A percentile compares a stretch with the other conserved stretches of the same genome.
Evolutionary conservation across 1,284 basidiomycete species (phyloP).

Genomic region (Erythrobasidium hasegawianum): DNA sequence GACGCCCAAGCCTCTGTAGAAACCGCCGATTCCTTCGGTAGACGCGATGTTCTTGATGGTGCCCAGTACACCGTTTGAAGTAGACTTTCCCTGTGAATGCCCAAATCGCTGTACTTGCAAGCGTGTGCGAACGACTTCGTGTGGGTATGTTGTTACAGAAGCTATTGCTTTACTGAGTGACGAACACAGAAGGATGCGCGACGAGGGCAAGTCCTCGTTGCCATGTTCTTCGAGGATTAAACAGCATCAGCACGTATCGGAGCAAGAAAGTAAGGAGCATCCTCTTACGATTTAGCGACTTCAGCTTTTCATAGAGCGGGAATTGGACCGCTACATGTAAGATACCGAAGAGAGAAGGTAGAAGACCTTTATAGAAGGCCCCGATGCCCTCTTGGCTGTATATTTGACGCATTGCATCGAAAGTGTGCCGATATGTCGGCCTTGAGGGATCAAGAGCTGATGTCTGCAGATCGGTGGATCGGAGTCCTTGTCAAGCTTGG

Average conservation of each 20-base stretch:
- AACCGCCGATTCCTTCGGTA: constrained; percentile 77
- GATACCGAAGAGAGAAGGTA: constrained; percentile 84
- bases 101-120: constrained; percentile 70
- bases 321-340: constrained; percentile 91
- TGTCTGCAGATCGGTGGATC: constrained; percentile 18
- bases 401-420: constrained; percentile 79
- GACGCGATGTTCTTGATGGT: constrained; percentile 67
- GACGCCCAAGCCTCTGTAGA: constrained; percentile 85
- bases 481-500: neutral
- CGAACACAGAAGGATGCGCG: constrained; percentile 76
- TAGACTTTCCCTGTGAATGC: constrained; percentile 14
- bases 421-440: constrained; percentile 73
- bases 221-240: neutral
- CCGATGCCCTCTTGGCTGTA: constrained; percentile 75
- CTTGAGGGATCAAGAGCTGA: constrained; percentile 67
- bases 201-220: constrained; percentile 57
- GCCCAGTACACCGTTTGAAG: constrained; percentile 59
- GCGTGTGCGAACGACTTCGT: constrained; percentile 89
- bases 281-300: constrained; percentile 70
- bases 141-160: constrained; percentile 87
- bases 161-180: constrained; percentile 89
- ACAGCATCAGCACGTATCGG: neutral
- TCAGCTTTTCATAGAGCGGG: constrained; percentile 88
- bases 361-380: constrained; percentile 85
- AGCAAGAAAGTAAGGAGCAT: neutral